A percentile compares a stretch with the other conserved stretches of the same genome.
These are phyloP conservation scores for Leptodermis oblonga DNA, from an alignment of 257 asterid genomes.

Conservation along the genomic window DNA sequence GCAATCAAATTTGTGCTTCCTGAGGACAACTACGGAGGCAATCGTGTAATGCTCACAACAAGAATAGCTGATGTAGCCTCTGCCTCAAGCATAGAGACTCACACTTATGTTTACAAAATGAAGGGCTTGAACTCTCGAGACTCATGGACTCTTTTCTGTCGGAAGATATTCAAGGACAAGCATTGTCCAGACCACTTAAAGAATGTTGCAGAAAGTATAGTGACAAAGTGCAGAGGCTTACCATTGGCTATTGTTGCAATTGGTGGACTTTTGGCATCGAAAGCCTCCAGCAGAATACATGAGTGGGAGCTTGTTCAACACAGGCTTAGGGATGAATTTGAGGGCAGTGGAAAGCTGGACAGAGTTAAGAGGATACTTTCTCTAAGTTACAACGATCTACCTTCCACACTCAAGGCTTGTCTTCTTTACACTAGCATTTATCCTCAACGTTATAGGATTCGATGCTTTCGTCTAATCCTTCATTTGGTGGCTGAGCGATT, in stretches of 20 bases:
- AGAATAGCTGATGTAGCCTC: slow-evolving; percentile 6
- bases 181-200: background rate
- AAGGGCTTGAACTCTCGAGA: background rate
- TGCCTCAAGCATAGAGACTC: background rate
- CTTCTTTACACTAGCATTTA: slow-evolving; percentile 15
- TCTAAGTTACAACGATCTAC: slow-evolving; percentile 18
- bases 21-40: background rate
- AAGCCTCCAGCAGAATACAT: background rate
- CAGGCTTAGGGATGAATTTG: background rate
- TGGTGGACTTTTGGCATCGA: slow-evolving; percentile 2
- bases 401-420: slow-evolving; percentile 18
- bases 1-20: slow-evolving; percentile 17
- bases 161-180: background rate
- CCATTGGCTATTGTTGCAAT: slow-evolving; percentile 2
- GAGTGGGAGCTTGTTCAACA: background rate
- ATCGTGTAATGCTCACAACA: slow-evolving; percentile 1
- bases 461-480: background rate
- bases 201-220: background rate
- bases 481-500: background rate
- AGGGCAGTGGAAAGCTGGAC: slow-evolving; percentile 4
- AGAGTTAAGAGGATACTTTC: slow-evolving; percentile 10
- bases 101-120: background rate
- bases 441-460: background rate
- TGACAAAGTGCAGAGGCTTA: background rate
- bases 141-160: slow-evolving; percentile 1